A percentile compares a stretch with the other conserved stretches of the same genome.
Evolutionary conservation across 2,329 filamentous ascomycete species (phyloP).

Genomic region (Fusarium phyllophilum): DNA sequence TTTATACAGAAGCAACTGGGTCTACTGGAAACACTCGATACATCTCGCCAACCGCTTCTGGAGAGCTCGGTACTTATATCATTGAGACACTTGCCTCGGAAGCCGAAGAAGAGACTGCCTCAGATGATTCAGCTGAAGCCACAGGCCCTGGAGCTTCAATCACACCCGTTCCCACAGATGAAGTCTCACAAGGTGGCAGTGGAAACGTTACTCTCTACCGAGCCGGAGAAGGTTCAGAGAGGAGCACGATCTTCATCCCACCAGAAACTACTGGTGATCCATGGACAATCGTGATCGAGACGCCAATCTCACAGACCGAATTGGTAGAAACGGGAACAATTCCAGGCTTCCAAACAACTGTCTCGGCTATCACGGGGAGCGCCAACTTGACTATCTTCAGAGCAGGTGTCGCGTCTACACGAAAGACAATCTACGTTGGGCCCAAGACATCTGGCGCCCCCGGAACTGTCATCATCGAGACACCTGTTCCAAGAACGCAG

Average conservation of each 20-base stretch:
- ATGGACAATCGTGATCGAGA: constrained; percentile 14
- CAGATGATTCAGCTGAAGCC: neutral
- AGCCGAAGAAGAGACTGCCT: neutral
- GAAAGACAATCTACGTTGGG: neutral
- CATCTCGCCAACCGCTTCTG: neutral
- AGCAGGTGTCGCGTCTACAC: neutral
- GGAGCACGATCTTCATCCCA: constrained; percentile 1
- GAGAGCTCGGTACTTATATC: neutral
- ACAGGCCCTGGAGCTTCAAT: neutral
- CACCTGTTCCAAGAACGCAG: neutral
- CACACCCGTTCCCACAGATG: neutral
- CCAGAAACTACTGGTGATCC: neutral
- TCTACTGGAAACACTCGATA: neutral
- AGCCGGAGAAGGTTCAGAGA: neutral
- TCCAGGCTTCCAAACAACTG: constrained; percentile 5
- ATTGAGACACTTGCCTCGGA: neutral
- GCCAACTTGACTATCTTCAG: constrained; percentile 12
- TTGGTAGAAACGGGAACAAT: neutral
- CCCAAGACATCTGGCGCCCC: neutral
- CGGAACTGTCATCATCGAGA: constrained; percentile 21
- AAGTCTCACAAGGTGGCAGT: neutral
- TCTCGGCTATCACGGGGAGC: neutral
- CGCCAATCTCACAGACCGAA: neutral
- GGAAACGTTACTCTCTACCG: constrained; percentile 15
- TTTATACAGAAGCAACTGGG: neutral